These are phyloP conservation scores for Colletotrichum orbiculare DNA, from an alignment of 2,329 filamentous ascomycete species.

Conservation along the genomic window DNA sequence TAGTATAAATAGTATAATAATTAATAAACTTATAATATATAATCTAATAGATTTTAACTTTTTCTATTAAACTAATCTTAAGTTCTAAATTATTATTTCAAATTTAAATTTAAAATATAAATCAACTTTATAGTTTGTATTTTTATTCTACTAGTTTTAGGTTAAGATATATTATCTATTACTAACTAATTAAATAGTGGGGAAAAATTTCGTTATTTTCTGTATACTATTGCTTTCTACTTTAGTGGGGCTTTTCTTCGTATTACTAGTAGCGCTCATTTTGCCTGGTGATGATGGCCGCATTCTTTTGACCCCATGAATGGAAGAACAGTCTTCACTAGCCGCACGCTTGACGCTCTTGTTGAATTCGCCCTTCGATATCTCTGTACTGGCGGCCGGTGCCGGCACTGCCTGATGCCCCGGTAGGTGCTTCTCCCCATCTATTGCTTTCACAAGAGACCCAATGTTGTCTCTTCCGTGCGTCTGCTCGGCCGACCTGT, in stretches of 20 bases:
- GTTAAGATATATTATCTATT: too few species aligned
- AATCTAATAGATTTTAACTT: too few species aligned
- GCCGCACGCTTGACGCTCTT: slow-evolving; percentile 44
- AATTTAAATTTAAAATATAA: too few species aligned
- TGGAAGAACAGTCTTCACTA: slow-evolving; percentile 29
- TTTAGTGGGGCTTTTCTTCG: slow-evolving; percentile 48
- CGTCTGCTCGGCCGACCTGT: slow-evolving; percentile 55
- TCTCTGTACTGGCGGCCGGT: slow-evolving; percentile 33
- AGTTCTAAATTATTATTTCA: too few species aligned
- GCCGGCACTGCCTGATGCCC: slow-evolving; percentile 38
- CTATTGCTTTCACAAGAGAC: slow-evolving; percentile 35
- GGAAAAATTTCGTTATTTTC: slow-evolving; percentile 62
- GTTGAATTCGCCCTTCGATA: not conserved
- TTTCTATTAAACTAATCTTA: too few species aligned
- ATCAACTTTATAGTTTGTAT: too few species aligned
- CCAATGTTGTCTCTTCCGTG: slow-evolving; percentile 22
- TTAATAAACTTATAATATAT: too few species aligned
- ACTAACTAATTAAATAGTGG: slow-evolving; percentile 39
- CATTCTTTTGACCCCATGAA: slow-evolving; percentile 44
- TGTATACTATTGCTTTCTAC: slow-evolving; percentile 48
- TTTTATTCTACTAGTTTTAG: too few species aligned
- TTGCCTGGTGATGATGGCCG: slow-evolving; percentile 39
- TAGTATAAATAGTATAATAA: too few species aligned
- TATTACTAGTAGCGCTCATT: slow-evolving; percentile 57
- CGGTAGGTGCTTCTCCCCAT: slow-evolving; percentile 30